Evolutionary conservation across 768 basidiomycete genomes (phyloP), one percentile per base, ranked within the genome.

Genomic region (Tricholoma furcatifolium): DNA sequence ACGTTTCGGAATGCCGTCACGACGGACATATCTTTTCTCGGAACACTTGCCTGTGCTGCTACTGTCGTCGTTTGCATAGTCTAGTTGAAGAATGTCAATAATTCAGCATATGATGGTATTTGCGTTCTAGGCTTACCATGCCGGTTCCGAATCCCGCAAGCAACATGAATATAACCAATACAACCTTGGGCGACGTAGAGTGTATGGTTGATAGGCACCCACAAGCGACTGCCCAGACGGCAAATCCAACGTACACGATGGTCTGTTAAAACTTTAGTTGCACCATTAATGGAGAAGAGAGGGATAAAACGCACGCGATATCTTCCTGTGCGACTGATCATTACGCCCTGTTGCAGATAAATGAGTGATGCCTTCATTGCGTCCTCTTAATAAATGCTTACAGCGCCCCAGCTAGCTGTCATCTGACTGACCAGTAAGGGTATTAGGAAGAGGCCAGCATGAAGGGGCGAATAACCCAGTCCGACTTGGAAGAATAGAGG

Each of bases 401-500:
- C 81, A 15, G 80, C 65, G 17, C 75, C 63, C 73, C 79, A 82
- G 56, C 78, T 85, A 1, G 79, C 73, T 1, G 78, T 59, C 44
- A 85, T 84, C 60, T 88, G 86, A 35, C 79, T 80, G 15, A 87
- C 71, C 10, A 91, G 74, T 17, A 89, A 71, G 0, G 88, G 88
- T 8, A 93, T 78, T 0, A 90, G 74, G 60, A 89, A 83, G 2
- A 88, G 60, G 32, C 62, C 74, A 6, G 76, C 75, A 9, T 75
- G 78, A 39, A 88, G 81, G 0, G 89, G 83, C 7, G 80, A 78
- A 55, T 79, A 82, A 4, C 82, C 83, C n/a, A 84, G 67, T 3
- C 80, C 85, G 8, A 88, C 80, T 68, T 90, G 88, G 68, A 88
- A 87, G 63, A 81, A 89, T 57, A 87, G 83, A 1, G 90, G 88